phyloP scores from a whole-genome alignment of 2,329 filamentous ascomycete species.

The Pseudonectria buxi region DNA sequence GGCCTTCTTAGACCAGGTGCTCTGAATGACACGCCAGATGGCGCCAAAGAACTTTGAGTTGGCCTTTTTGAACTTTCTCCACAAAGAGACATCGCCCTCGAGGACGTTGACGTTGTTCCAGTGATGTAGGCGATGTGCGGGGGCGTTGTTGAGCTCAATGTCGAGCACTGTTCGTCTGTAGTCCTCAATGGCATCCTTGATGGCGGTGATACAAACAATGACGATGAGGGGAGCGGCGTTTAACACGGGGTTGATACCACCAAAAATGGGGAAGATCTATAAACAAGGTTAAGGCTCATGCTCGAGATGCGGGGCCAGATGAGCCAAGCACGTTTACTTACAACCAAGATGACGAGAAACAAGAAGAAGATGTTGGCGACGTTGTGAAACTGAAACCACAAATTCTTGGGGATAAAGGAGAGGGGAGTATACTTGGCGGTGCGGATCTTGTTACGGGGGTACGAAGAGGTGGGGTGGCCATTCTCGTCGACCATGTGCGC shows the following conservation, averaged over 20 bases:
- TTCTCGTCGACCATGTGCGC: constrained; percentile 70
- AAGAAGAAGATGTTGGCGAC: constrained; percentile 98
- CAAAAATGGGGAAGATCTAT: constrained; percentile 95
- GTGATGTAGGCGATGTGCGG: constrained; percentile 79
- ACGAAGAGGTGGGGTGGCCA: constrained; percentile 63
- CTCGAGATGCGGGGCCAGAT: constrained; percentile 1
- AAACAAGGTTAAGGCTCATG: constrained; percentile 14
- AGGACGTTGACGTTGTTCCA: constrained; percentile 92
- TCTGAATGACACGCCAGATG: constrained; percentile 42
- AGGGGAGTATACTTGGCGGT: constrained; percentile 96
- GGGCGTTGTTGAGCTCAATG: constrained; percentile 91
- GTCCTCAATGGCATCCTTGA: constrained; percentile 95
- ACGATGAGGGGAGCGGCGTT: constrained; percentile 89
- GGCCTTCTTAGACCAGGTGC: constrained; percentile 46
- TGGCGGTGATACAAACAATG: constrained; percentile 78
- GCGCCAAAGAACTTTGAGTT: constrained; percentile 56
- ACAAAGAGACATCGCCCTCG: constrained; percentile 76
- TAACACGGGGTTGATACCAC: constrained; percentile 80
- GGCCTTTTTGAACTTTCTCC: constrained; percentile 88
- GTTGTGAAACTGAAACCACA: constrained; percentile 98
- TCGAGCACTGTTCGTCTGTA: constrained; percentile 87
- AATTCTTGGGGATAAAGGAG: constrained; percentile 91
- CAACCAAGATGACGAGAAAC: constrained; percentile 87
- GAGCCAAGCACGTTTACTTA: constrained; percentile 43
- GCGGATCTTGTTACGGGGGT: constrained; percentile 89